These are phyloP conservation scores for Colletotrichum sansevieriae DNA, from an alignment of 2,329 filamentous ascomycete species.

Conservation along the genomic window DNA sequence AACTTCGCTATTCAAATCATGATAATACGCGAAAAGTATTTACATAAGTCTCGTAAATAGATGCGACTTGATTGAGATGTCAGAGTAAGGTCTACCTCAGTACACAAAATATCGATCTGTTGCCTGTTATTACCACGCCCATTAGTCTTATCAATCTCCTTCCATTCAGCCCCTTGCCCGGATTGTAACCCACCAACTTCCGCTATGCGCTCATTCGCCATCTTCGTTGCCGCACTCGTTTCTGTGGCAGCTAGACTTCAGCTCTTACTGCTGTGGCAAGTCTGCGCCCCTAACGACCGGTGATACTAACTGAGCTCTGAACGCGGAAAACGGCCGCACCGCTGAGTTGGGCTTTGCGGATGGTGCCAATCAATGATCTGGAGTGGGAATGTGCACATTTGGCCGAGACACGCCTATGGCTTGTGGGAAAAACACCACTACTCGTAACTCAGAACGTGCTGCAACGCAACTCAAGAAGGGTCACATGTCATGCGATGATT, in stretches of 20 bases:
- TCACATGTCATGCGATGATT: not conserved
- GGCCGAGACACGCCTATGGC: not conserved
- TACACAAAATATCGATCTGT: not conserved
- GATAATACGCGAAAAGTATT: not conserved
- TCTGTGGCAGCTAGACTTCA: constrained; percentile 1
- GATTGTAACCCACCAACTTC: not conserved
- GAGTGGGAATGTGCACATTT: not conserved
- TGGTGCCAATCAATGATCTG: not conserved
- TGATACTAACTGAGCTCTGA: not conserved
- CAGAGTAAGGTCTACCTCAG: not conserved
- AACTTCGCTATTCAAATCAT: not conserved
- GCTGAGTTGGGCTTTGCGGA: not conserved
- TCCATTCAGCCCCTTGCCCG: not conserved
- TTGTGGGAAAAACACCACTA: not conserved
- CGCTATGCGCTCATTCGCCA: not conserved
- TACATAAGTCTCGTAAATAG: not conserved
- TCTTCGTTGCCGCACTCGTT: not conserved
- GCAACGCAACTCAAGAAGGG: not conserved
- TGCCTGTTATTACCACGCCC: not conserved
- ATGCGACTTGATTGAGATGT: not conserved
- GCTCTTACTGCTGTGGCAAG: not conserved
- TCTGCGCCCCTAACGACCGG: rapidly evolving
- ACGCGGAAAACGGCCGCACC: not conserved
- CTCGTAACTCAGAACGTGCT: not conserved
- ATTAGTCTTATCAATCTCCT: too few species aligned